phyloP scores from a whole-genome alignment of 2,329 filamentous ascomycete genomes.

The Curvularia eragrostidis region DNA sequence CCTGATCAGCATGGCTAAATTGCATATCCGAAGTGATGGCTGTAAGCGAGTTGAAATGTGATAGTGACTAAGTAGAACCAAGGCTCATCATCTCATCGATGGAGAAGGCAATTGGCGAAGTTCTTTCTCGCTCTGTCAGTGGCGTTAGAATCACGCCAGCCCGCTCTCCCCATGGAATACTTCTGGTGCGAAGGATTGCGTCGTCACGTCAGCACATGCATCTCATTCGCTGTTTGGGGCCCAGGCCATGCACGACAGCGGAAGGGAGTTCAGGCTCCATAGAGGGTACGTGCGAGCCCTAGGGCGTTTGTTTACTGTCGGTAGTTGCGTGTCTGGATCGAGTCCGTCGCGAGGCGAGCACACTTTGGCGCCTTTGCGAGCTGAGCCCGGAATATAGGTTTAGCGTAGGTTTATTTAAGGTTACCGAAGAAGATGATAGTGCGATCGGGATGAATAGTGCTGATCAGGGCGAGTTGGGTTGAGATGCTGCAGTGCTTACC shows the following conservation, averaged over 20 bases:
- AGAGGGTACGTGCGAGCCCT: conserved; percentile 3
- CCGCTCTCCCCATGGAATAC: not conserved
- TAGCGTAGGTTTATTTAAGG: not conserved
- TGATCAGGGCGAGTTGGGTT: not conserved
- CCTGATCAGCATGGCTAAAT: not conserved
- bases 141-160: not conserved
- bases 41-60: not conserved
- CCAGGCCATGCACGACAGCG: not conserved
- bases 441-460: not conserved
- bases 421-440: not conserved
- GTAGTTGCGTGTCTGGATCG: not conserved
- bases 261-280: not conserved
- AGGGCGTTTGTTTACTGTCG: not conserved
- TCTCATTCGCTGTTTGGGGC: not conserved
- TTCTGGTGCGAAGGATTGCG: not conserved
- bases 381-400: not conserved
- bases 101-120: not conserved
- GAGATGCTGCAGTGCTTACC: not conserved
- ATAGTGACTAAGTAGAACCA: not conserved
- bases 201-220: not conserved
- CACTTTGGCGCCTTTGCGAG: not conserved
- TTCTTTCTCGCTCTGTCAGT: not conserved
- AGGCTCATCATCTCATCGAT: not conserved
- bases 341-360: not conserved
- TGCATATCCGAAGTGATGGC: not conserved